Evolutionary conservation across 169 alveolate genomes (phyloP), one percentile per base, ranked within the genome.

Genomic region (Cryptosporidium baileyi): DNA sequence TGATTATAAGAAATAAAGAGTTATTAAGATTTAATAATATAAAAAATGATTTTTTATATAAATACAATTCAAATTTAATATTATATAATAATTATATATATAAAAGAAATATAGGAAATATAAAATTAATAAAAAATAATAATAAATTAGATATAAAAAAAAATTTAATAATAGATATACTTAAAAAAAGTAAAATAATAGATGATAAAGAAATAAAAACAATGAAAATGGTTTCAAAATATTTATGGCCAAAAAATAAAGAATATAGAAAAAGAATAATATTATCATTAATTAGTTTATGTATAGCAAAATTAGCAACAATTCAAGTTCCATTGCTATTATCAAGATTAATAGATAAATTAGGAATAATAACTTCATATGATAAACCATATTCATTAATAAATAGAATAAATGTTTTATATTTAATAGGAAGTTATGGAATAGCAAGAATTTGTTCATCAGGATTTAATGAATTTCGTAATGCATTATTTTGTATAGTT

Each of bases 271-370:
- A 22, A 41, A 74, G 85, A 74, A 57, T 74, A 8, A 19, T 74
- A 15, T 57, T 51, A 24, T 51, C 85, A 5, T 22, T 57, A 38
- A 5, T 57, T 22, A 74, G 85, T 30, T 36, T 74, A 26, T 67
- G 74, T 7, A 79, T 85, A 7, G 91, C 92, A n/a, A 90, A 90
- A 61, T 24, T 89, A 24, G 88, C 82, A 7, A 90, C 93, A 41
- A 81, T 88, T 28, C 92, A 89, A 52, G 93, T 90, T 19, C 93
- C 93, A 0, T 52, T 90, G 17, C 67, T 89, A 43, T 81, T 90
- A 52, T 88, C 91, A 51, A 49, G 47, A 32, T 63, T 90, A 19
- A 82, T 90, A 30, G 90, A 90, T 52, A 51, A 22, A 74, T 63
- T 88, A 54, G 80, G 63, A 52, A 26, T 7, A 28, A 36, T 45